Percentiles rank a stretch among this genome's conserved stretches.
These are phyloP conservation scores for Parascedosporium putredinis DNA, from an alignment of 2,329 filamentous ascomycete genomes.

Conservation along the genomic window DNA sequence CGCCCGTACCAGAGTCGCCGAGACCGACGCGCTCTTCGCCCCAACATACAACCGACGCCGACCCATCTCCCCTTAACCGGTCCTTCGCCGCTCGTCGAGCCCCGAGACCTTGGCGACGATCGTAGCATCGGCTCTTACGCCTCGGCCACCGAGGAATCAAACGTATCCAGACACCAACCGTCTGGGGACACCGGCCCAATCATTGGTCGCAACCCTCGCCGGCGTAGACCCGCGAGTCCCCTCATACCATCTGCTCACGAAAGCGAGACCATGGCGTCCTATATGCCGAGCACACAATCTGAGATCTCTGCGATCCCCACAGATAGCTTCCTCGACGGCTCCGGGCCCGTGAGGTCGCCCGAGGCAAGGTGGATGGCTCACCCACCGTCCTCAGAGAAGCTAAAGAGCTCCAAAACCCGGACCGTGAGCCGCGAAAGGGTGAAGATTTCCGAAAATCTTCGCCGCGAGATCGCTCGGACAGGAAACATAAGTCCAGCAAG, in stretches of 20 bases:
- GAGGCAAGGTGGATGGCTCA: constrained; percentile 14
- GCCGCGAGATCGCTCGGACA: constrained; percentile 35
- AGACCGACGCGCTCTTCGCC: constrained; percentile 67
- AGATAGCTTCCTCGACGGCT: constrained; percentile 52
- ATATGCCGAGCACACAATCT: constrained; percentile 57
- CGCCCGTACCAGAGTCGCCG: constrained; percentile 80
- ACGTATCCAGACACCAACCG: constrained; percentile 58
- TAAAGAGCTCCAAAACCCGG: constrained; percentile 33
- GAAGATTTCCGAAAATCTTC: constrained; percentile 27
- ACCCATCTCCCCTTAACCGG: constrained; percentile 34
- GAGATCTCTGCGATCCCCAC: constrained; percentile 72
- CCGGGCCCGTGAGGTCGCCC: constrained; percentile 28
- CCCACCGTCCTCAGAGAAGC: constrained; percentile 12
- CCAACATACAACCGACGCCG: constrained; percentile 42
- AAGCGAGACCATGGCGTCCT: constrained; percentile 43
- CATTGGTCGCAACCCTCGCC: constrained; percentile 21
- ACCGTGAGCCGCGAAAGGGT: constrained; percentile 31
- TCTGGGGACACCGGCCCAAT: constrained; percentile 86
- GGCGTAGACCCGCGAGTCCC: constrained; percentile 57
- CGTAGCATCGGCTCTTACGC: constrained; percentile 63
- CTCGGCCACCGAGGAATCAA: constrained; percentile 71
- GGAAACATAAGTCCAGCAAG: constrained; percentile 35
- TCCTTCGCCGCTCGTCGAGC: constrained; percentile 26
- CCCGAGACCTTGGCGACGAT: constrained; percentile 48
- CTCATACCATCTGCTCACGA: constrained; percentile 40